Conservation (phyloP, 31 red algal species). For the Asparagopsis taxiformis region DNA sequence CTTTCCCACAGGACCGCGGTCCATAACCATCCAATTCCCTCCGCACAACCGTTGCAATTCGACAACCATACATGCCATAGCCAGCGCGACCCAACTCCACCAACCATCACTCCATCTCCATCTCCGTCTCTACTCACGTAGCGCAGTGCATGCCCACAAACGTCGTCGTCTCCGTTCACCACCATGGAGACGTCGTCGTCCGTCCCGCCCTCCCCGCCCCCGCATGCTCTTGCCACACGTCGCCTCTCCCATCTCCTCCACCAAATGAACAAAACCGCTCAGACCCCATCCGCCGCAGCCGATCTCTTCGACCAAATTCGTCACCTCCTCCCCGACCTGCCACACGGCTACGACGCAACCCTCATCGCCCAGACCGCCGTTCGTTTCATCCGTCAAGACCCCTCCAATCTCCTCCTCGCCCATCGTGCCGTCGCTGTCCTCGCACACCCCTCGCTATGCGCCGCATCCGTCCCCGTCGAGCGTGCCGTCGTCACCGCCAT, state of each 20-base stretch:
- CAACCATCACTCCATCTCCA: no score
- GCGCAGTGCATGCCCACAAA: no score
- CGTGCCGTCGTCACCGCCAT: conserved; percentile 41
- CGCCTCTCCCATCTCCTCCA: conserved; percentile 19
- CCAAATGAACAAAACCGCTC: conserved; percentile 10
- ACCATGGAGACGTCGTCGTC: no score
- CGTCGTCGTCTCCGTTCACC: no score
- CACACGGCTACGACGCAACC: neutral
- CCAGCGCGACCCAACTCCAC: no score
- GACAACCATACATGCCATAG: no score
- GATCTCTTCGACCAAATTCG: conserved; percentile 26
- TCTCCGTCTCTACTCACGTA: no score
- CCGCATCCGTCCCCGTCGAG: conserved; percentile 25
- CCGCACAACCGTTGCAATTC: no score
- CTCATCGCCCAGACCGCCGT: conserved; percentile 13
- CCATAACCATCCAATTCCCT: no score
- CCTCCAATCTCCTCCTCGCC: conserved; percentile 40
- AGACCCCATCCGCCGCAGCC: conserved; percentile 18
- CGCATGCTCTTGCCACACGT: no score
- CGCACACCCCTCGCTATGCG: conserved; percentile 39
- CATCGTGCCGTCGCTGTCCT: conserved; percentile 50
- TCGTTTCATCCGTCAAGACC: conserved; percentile 14
- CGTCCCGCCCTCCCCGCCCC: no score
- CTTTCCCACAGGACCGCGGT: no score
- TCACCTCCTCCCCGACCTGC: conserved; percentile 8